Percentiles rank a stretch among this genome's conserved stretches.
These are phyloP conservation scores for Macrolepiota fuliginosa DNA, from an alignment of 768 basidiomycete species.

Conservation along the genomic window DNA sequence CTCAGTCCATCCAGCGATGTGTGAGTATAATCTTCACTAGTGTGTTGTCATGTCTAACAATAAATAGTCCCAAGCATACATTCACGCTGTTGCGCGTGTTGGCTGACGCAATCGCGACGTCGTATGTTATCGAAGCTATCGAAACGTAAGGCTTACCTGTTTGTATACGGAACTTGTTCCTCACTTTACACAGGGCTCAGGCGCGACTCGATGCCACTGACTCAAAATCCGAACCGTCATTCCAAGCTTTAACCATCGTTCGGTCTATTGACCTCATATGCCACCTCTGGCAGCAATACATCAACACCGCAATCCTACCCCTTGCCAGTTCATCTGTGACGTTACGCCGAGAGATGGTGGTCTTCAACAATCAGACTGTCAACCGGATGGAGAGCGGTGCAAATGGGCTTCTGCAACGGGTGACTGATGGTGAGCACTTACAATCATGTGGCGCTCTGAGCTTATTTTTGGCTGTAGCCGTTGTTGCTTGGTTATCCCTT, in stretches of 20 bases:
- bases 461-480: conserved; percentile 37
- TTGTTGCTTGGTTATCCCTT: conserved; percentile 69
- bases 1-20: conserved; percentile 79
- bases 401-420: conserved; percentile 75
- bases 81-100: conserved; percentile 80
- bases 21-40: conserved; percentile 45
- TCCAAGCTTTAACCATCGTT: conserved; percentile 65
- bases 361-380: conserved; percentile 87
- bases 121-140: conserved; percentile 87
- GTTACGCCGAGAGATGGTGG: conserved; percentile 86
- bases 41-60: conserved; percentile 7
- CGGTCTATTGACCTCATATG: conserved; percentile 81
- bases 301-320: conserved; percentile 86
- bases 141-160: conserved; percentile 66
- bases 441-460: conserved; percentile 3
- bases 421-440: conserved; percentile 68
- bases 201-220: conserved; percentile 73
- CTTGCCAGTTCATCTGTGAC: conserved; percentile 84
- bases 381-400: conserved; percentile 81
- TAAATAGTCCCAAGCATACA: conserved; percentile 80
- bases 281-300: conserved; percentile 97
- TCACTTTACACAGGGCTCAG: conserved; percentile 51
- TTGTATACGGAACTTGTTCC: not conserved
- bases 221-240: conserved; percentile 74
- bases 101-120: conserved; percentile 79